phyloP scores from a whole-genome alignment of 208 protist species.

The Lotmaria passim region DNA sequence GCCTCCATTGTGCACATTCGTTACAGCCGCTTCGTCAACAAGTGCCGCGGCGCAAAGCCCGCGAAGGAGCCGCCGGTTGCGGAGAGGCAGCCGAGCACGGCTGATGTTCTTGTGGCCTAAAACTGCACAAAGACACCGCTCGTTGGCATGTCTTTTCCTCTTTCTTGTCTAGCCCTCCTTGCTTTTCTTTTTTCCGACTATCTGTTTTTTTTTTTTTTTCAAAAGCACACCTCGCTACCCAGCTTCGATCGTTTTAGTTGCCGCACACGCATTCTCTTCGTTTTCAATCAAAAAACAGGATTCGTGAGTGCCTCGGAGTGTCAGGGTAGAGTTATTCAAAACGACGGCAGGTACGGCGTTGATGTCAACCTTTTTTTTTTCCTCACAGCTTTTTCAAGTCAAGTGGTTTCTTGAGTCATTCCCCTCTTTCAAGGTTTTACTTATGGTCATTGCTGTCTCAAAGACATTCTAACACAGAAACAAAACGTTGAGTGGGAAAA shows the following conservation, averaged over 20 bases:
- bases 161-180: constrained; percentile 1
- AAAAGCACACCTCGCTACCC: no score
- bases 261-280: not conserved
- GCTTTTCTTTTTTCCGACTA: not conserved
- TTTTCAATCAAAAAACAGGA: not conserved
- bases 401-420: no score
- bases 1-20: constrained; percentile 57
- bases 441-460: no score
- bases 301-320: not conserved
- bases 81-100: constrained; percentile 5
- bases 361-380: not conserved
- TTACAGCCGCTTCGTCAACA: constrained; percentile 51
- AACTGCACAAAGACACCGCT: not conserved
- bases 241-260: no score
- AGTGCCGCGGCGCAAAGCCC: constrained; percentile 18
- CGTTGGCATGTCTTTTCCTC: constrained; percentile 3
- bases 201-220: no score
- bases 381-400: no score
- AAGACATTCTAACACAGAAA: no score
- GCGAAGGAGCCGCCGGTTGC: constrained; percentile 5
- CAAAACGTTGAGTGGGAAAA: no score
- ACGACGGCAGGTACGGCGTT: constrained; percentile 3
- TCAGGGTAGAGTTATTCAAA: not conserved
- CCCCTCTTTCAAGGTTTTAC: no score
- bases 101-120: constrained; percentile 5